A percentile compares a stretch with the other conserved stretches of the same genome.
phyloP scores from a whole-genome alignment of 148 eudicot species.

The Chenopodium quinoa region DNA sequence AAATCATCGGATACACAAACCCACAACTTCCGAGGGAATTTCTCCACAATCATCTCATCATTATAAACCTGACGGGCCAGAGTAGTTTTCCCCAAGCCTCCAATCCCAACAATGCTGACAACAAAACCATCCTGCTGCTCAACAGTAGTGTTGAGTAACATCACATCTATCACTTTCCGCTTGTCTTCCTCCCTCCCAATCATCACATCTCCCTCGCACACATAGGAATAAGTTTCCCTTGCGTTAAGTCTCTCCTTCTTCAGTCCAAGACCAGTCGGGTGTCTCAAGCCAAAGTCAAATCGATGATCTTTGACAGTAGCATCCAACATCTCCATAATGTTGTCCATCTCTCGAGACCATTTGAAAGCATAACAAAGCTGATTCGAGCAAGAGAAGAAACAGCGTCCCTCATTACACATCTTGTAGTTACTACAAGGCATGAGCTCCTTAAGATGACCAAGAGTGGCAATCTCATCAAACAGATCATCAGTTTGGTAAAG shows the following conservation, averaged over 20 bases:
- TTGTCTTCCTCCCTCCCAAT: constrained; percentile 32
- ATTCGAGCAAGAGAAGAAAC: too few relatives aligned
- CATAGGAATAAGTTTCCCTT: constrained; percentile 23
- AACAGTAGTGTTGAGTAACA: background rate
- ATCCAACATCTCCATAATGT: too few relatives aligned
- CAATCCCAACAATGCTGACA: constrained; percentile 33
- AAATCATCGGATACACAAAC: constrained; percentile 29
- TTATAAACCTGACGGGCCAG: constrained; percentile 29
- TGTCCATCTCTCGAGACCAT: too few relatives aligned
- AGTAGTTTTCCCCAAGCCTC: constrained; percentile 41
- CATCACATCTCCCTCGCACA: constrained; percentile 16
- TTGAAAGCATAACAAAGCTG: too few relatives aligned
- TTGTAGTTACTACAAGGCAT: too few relatives aligned
- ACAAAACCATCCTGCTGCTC: background rate
- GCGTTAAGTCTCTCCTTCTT: background rate
- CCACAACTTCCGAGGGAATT: constrained; percentile 34
- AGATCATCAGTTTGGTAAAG: too few relatives aligned
- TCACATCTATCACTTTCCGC: background rate
- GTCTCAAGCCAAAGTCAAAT: too few relatives aligned
- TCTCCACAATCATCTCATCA: constrained; percentile 1
- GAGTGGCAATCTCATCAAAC: too few relatives aligned
- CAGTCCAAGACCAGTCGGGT: too few relatives aligned
- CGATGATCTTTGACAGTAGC: too few relatives aligned
- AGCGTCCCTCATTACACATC: too few relatives aligned
- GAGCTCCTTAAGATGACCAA: too few relatives aligned